phyloP scores from a whole-genome alignment of 179 eudicot species.

The Corrigiola litoralis region DNA sequence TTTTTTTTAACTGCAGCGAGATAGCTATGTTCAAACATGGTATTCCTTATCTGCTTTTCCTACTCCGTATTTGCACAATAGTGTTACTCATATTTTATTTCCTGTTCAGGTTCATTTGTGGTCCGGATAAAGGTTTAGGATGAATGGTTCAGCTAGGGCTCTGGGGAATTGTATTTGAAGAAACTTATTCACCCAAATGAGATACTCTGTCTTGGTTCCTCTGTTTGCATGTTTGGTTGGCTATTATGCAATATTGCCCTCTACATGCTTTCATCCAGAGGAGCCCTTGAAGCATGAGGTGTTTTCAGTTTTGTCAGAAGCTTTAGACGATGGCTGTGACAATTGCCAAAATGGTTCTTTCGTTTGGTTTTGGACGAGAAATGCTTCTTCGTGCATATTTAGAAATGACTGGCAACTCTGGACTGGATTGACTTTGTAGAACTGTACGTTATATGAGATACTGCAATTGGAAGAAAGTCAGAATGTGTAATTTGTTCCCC shows the following conservation, averaged over 20 bases:
- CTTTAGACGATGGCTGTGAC: not conserved
- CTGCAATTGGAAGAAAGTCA: not conserved
- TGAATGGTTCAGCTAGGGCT: not conserved
- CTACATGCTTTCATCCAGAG: too few relatives aligned
- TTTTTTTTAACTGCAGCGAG: too few relatives aligned
- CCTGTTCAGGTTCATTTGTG: slow-evolving; percentile 79
- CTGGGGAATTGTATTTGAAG: not conserved
- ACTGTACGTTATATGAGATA: not conserved
- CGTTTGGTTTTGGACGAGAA: not conserved
- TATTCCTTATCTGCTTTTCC: too few relatives aligned
- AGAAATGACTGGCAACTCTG: not conserved
- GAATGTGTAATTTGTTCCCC: not conserved
- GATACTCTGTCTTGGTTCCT: slow-evolving; percentile 8
- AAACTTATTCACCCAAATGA: not conserved
- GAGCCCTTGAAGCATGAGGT: not conserved
- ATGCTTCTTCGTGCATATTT: not conserved
- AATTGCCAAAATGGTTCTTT: not conserved
- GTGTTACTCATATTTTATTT: not conserved
- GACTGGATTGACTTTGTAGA: not conserved
- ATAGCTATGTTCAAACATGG: too few relatives aligned
- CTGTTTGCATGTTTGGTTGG: not conserved
- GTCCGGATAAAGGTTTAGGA: slow-evolving; percentile 79
- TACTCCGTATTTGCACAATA: too few relatives aligned
- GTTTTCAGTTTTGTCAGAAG: slow-evolving; percentile 3
- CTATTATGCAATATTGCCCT: too few relatives aligned